Conservation (phyloP, 768 basidiomycete species). For the Leucosporidium yakuticum region DNA sequence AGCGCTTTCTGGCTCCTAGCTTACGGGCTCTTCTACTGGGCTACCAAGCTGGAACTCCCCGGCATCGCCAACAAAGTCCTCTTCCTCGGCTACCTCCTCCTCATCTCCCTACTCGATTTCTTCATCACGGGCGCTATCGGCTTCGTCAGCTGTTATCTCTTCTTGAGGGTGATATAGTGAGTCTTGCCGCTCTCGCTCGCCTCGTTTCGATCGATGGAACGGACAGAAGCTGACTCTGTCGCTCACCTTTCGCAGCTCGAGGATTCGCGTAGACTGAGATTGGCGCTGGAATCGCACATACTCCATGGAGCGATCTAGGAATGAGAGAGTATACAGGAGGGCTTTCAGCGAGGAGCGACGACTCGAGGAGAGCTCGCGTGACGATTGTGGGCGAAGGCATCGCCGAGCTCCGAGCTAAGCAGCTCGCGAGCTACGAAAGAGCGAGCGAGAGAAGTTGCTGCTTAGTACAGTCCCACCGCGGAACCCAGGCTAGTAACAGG, state of each 20-base stretch:
- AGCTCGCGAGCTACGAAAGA: too few species aligned
- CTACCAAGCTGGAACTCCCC: constrained; percentile 42
- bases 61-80: constrained; percentile 72
- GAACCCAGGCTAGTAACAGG: too few species aligned
- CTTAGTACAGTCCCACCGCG: too few species aligned
- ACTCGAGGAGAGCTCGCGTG: too few species aligned
- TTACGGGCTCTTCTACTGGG: constrained; percentile 54
- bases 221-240: not conserved
- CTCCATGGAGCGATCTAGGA: too few species aligned
- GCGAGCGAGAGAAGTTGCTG: too few species aligned
- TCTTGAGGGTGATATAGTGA: constrained; percentile 73
- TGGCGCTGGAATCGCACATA: not conserved
- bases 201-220: not conserved
- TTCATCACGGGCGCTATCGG: constrained; percentile 76
- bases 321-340: too few species aligned
- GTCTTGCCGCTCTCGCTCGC: constrained; percentile 29
- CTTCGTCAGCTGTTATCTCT: constrained; percentile 85
- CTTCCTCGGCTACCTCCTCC: constrained; percentile 83
- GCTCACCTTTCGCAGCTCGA: constrained; percentile 6
- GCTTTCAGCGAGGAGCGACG: too few species aligned
- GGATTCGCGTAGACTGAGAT: constrained; percentile 19
- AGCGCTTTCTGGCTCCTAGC: constrained; percentile 83
- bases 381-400: too few species aligned
- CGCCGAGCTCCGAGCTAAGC: too few species aligned
- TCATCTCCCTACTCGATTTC: constrained; percentile 78